A percentile compares a stretch with the other conserved stretches of the same genome.
Conservation (phyloP, 768 basidiomycete genomes). For the Fibroporia radiculosa region DNA sequence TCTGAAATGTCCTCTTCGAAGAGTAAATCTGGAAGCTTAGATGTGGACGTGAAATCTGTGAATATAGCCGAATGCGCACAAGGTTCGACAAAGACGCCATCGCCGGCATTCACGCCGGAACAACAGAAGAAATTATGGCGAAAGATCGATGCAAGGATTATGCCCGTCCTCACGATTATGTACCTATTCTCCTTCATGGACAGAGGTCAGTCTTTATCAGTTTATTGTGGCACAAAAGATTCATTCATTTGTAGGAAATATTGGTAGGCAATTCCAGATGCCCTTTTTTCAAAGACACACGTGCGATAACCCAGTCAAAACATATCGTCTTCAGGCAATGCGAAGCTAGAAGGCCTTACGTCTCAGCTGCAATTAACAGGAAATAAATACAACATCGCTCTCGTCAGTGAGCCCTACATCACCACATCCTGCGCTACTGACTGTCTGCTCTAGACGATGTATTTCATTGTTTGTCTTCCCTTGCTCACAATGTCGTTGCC, state of each 20-base stretch:
- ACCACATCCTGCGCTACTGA: neutral
- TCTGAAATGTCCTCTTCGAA: no score
- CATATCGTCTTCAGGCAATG: no score
- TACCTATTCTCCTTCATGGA: conserved; percentile 23
- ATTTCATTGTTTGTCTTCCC: conserved; percentile 46
- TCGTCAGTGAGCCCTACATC: conserved; percentile 31
- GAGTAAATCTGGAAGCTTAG: no score
- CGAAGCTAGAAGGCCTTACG: conserved; percentile 37
- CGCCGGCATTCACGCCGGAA: conserved; percentile 17
- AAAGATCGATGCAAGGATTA: conserved; percentile 21
- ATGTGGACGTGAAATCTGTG: no score
- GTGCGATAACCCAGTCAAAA: no score
- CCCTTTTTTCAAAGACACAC: neutral
- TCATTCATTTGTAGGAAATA: conserved; percentile 7
- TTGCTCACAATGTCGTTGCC: neutral
- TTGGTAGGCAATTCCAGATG: conserved; percentile 9
- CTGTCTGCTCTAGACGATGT: conserved; percentile 45
- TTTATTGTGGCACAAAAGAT: neutral
- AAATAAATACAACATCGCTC: conserved; percentile 57
- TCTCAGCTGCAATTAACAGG: conserved; percentile 49
- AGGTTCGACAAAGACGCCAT: no score
- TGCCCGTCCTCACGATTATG: conserved; percentile 23
- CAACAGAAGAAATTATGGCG: conserved; percentile 30
- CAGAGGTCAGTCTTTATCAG: conserved; percentile 12
- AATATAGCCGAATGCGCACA: no score